phyloP scores from a whole-genome alignment of 176 grass and related monocot species.

The Phoenix roebelenii region DNA sequence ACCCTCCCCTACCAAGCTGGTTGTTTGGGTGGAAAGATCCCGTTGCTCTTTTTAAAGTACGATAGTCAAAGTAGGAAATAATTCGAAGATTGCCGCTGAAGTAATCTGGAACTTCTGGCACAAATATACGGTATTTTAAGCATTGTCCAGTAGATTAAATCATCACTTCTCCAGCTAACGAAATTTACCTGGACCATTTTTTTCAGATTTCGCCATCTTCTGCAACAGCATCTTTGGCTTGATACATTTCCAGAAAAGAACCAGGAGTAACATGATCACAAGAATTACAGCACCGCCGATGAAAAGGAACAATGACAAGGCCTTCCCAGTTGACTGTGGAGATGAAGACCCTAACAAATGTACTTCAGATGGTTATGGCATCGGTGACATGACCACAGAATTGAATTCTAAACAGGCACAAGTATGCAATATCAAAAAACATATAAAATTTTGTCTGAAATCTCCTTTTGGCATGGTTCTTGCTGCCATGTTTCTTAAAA shows the following conservation, averaged over 20 bases:
- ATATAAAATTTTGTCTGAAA: too few species aligned
- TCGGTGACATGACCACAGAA: too few species aligned
- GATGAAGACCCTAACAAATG: too few species aligned
- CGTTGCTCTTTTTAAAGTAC: constrained; percentile 47
- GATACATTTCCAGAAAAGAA: constrained; percentile 37
- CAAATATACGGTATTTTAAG: background rate
- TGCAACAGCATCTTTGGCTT: constrained; percentile 16
- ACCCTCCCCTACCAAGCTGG: constrained; percentile 49
- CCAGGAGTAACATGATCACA: constrained; percentile 25
- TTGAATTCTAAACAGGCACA: too few species aligned
- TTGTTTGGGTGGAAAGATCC: constrained; percentile 39
- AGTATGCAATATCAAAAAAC: too few species aligned
- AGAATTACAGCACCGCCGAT: constrained; percentile 21
- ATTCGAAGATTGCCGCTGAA: constrained; percentile 54
- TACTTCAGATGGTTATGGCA: too few species aligned
- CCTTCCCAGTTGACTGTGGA: too few species aligned
- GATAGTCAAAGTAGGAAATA: constrained; percentile 45
- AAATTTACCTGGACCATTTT: constrained; percentile 29
- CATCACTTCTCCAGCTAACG: background rate
- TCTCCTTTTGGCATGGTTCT: too few species aligned
- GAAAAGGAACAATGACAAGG: constrained; percentile 3
- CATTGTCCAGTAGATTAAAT: background rate
- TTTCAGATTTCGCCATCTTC: constrained; percentile 23
- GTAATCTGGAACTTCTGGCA: constrained; percentile 32
- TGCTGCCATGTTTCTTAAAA: too few species aligned